These are phyloP conservation scores for Gyromitra esculenta DNA, from an alignment of 2,329 filamentous ascomycete genomes.

Conservation along the genomic window DNA sequence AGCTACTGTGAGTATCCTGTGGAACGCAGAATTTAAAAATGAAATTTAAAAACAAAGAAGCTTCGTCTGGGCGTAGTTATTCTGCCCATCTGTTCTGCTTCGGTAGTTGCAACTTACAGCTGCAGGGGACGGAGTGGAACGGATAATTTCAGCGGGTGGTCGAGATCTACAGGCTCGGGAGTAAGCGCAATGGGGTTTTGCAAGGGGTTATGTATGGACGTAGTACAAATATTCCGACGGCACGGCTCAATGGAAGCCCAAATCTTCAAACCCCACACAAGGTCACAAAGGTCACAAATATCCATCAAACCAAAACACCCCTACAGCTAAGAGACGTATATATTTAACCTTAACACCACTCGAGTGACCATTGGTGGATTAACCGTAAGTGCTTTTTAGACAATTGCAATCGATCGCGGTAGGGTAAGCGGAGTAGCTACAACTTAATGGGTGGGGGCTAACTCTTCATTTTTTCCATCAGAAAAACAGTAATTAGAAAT, in stretches of 20 bases:
- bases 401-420: neutral
- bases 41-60: too few species aligned
- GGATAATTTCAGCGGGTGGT: neutral
- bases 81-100: neutral
- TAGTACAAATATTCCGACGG: neutral
- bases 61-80: too few species aligned
- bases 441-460: neutral
- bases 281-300: too few species aligned
- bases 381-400: neutral
- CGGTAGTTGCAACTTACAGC: conserved; percentile 4
- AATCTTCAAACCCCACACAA: too few species aligned
- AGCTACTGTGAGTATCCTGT: too few species aligned
- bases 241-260: neutral
- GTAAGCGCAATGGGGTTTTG: neutral
- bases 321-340: too few species aligned
- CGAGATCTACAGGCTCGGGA: conserved; percentile 6
- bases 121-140: neutral
- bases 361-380: neutral
- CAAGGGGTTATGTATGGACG: neutral
- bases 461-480: too few species aligned
- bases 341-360: neutral
- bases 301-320: neutral
- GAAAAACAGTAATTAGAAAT: too few species aligned
- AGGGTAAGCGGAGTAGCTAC: neutral
- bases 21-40: too few species aligned